Evolutionary conservation across 2,329 filamentous ascomycete species (phyloP).

Genomic region (Epicoccum nigrum): DNA sequence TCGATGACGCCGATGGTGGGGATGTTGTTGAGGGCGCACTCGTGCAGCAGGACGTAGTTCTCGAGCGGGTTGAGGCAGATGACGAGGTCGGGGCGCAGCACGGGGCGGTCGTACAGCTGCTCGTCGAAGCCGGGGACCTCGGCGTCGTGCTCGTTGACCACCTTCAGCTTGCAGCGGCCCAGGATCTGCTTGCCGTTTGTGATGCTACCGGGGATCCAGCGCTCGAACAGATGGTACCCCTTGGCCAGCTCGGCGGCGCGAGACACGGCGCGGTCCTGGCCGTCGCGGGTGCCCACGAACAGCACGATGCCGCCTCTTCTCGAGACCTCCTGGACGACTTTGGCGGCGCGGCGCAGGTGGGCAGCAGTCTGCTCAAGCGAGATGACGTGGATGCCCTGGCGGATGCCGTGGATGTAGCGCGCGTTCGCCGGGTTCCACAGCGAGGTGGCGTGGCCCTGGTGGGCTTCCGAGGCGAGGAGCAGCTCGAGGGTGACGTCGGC

Average conservation of each 20-base stretch:
- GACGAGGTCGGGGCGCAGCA: slow-evolving; percentile 85
- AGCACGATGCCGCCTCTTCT: slow-evolving; percentile 83
- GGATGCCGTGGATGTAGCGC: slow-evolving; percentile 89
- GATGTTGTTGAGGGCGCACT: slow-evolving; percentile 85
- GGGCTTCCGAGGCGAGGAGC: slow-evolving; percentile 60
- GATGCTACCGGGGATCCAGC: slow-evolving; percentile 89
- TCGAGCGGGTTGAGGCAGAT: slow-evolving; percentile 91
- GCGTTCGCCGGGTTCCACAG: slow-evolving; percentile 95
- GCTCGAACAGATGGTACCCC: slow-evolving; percentile 87
- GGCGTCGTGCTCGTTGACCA: slow-evolving; percentile 77
- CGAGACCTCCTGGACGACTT: slow-evolving; percentile 86
- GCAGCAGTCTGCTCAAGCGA: slow-evolving; percentile 86
- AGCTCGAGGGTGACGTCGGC: slow-evolving; percentile 88
- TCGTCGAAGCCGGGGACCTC: slow-evolving; percentile 68
- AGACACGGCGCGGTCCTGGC: slow-evolving; percentile 81
- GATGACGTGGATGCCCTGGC: slow-evolving; percentile 91
- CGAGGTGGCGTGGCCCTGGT: slow-evolving; percentile 84
- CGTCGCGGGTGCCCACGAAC: slow-evolving; percentile 85
- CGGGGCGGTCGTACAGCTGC: slow-evolving; percentile 66
- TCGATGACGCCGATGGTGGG: slow-evolving; percentile 95
- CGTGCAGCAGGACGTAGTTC: slow-evolving; percentile 87
- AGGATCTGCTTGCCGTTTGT: slow-evolving; percentile 93
- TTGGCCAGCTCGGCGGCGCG: slow-evolving; percentile 77
- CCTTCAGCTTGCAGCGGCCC: slow-evolving; percentile 69
- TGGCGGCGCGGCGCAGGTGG: slow-evolving; percentile 89